Conservation (phyloP, 257 asterid species). For the Dorcoceras hygrometricum region DNA sequence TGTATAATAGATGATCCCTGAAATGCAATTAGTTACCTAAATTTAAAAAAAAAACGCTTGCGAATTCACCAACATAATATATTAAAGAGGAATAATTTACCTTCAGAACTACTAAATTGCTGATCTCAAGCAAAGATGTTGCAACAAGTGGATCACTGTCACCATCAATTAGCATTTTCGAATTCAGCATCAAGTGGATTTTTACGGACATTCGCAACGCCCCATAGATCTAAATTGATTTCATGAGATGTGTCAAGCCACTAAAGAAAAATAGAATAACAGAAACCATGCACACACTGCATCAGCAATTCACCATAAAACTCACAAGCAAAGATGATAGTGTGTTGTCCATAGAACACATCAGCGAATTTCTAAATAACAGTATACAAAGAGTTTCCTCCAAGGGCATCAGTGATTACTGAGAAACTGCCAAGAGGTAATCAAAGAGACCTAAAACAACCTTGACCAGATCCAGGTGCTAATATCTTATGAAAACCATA, state of each 20-base stretch:
- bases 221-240: slow-evolving; percentile 68
- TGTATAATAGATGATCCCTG: slow-evolving; percentile 89
- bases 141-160: slow-evolving; percentile 67
- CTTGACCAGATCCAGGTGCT: too few relatives aligned
- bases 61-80: slow-evolving; percentile 11
- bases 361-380: too few relatives aligned
- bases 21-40: slow-evolving; percentile 19
- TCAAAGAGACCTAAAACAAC: slow-evolving; percentile 1
- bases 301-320: slow-evolving; percentile 15
- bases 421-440: not conserved
- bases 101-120: slow-evolving; percentile 90
- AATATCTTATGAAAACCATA: too few relatives aligned
- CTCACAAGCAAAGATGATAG: too few relatives aligned
- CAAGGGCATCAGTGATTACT: slow-evolving; percentile 4
- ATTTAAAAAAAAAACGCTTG: slow-evolving; percentile 15
- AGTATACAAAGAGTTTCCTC: not conserved
- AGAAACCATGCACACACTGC: slow-evolving; percentile 7
- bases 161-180: slow-evolving; percentile 70
- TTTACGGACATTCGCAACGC: slow-evolving; percentile 92
- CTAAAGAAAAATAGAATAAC: slow-evolving; percentile 27
- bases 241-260: slow-evolving; percentile 29
- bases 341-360: too few relatives aligned
- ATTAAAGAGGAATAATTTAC: slow-evolving; percentile 36
- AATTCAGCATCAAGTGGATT: slow-evolving; percentile 84
- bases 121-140: slow-evolving; percentile 85